Evolutionary conservation across 257 asterid species (phyloP), one percentile per base, ranked within the genome.

Genomic region (Sherardia arvensis): DNA sequence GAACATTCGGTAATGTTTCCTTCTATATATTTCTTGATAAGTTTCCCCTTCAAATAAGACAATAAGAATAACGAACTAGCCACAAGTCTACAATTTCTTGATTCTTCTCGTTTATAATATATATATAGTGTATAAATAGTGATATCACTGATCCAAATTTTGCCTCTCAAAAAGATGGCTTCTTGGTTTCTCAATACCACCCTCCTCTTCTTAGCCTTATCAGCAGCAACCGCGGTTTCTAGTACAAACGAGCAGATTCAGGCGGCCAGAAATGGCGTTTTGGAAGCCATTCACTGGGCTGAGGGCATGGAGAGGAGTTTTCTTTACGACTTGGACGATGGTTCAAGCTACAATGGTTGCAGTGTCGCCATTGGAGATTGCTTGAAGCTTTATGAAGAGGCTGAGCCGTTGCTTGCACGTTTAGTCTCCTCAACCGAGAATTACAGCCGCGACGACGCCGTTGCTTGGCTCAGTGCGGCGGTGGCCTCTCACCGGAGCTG

Each of bases 391-490:
- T 87, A 85, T 45, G 78, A 67, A 48, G 91, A 81, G 1, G 78
- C 80, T 10, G 85, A 75, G 70, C 62, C 73, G 62, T 70, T 90
- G 74, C 74, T 85, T 58, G 75, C 78, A 36, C 73, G 58, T 32
- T 45, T 71, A 61, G 22, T 80, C 71, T 81, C 66, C 20, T 29
- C 78, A 22, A 40, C 62, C 45, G 66, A 14, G 11, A 21, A 61
- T 40, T 74, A 48, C 27, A 73, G 79, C 76, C 61, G 34, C 5
- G 83, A 74, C 22, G 94, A 87, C 68, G 86, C 66, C 1, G 62
- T 87, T 64, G 82, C 86, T 21, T 83, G 94, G 96, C 65, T 87
- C 12, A 85, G 94, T 64, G 94, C 89, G n/a, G 85, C 86, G 30
- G 30, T 80, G 80, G 83, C 89, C 15, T 76, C 85, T 76, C 94